phyloP scores from a whole-genome alignment of 306 rosid species.

The Fragaria iinumae region DNA sequence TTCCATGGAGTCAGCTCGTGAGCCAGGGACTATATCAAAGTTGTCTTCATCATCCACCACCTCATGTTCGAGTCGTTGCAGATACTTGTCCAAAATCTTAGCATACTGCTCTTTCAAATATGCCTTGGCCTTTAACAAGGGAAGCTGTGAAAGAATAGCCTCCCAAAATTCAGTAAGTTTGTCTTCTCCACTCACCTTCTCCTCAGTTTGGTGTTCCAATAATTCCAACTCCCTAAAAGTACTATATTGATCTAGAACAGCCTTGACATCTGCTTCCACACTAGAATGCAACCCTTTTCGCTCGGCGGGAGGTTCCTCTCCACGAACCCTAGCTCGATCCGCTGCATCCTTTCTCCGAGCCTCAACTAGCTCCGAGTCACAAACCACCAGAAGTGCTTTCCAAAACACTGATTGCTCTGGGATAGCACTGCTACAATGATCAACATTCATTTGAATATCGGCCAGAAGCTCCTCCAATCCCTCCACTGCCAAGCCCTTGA shows the following conservation, averaged over 20 bases:
- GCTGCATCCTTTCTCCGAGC: constrained; percentile 81
- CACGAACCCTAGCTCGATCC: constrained; percentile 95
- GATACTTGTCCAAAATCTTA: constrained; percentile 69
- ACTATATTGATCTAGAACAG: constrained; percentile 55
- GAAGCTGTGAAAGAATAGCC: constrained; percentile 74
- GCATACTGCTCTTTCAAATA: constrained; percentile 82
- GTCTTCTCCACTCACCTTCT: constrained; percentile 84
- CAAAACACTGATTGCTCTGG: constrained; percentile 60
- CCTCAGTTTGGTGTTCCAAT: constrained; percentile 59
- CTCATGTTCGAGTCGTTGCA: constrained; percentile 61
- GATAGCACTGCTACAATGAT: constrained; percentile 71
- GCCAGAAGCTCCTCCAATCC: constrained; percentile 91
- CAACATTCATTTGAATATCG: constrained; percentile 95
- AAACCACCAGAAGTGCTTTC: constrained; percentile 90
- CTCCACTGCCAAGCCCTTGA: constrained; percentile 92
- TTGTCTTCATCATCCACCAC: constrained; percentile 45
- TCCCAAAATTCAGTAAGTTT: constrained; percentile 93
- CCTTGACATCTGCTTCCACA: constrained; percentile 73
- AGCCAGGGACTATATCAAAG: constrained; percentile 36
- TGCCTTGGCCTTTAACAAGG: constrained; percentile 92
- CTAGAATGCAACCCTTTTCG: constrained; percentile 93
- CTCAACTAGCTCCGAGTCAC: constrained; percentile 92
- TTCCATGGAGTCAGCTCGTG: constrained; percentile 27
- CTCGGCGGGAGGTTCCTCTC: constrained; percentile 94
- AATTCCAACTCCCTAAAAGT: constrained; percentile 59